Base-by-base conservation (phyloP, 805 yeast genomes). In the Candida oleophila region DNA sequence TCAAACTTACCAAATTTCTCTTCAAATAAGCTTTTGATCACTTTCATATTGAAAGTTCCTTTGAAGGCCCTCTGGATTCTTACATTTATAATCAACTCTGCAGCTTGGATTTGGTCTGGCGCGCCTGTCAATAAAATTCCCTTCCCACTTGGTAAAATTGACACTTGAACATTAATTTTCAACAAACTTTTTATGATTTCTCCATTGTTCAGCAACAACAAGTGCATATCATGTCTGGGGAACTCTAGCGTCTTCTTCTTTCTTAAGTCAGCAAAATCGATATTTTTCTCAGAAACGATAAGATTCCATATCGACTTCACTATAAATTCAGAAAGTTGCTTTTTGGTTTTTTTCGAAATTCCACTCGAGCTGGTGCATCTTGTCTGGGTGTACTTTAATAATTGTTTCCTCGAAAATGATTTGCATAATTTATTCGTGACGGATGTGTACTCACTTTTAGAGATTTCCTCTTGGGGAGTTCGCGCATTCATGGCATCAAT, bases 61-160 rank as follows among this genome's bases (percentile, higher is more conserved):
- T 56, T 54, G 22, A 53, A 50, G 3, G 65, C 53, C 1, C 58
- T 52, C 14, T 60, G 64, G 41, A 75, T 53, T 22, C 64, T 58
- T 2, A 61, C 54, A 34, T 57, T 57, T 40, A 76, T 55, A n/a
- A 68, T 63, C 28, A 78, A 69, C 45, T 66, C 62, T 18, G 79
- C 77, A 64, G 74, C 77, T 21, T 65, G 62, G 33, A 71, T 62
- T 33, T 77, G 78, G 18, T 58, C 51, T 4, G 59, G 63, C 0
- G 78, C 69, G 5, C 80, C 76, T n/a, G 60, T 49, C 14, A 78
- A 61, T 8, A 62, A 50, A 16, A 78, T 61, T 30, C 60, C 64
- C 22, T 50, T 53, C 15, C 57, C 59, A 4, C 56, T 59, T 20
- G 51, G 46, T 35, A 63, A 65, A 33, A 76, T 65, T 3, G 61